phyloP scores from a whole-genome alignment of 192 early-diverging fungal species.

The Hyaloraphidium curvatum region DNA sequence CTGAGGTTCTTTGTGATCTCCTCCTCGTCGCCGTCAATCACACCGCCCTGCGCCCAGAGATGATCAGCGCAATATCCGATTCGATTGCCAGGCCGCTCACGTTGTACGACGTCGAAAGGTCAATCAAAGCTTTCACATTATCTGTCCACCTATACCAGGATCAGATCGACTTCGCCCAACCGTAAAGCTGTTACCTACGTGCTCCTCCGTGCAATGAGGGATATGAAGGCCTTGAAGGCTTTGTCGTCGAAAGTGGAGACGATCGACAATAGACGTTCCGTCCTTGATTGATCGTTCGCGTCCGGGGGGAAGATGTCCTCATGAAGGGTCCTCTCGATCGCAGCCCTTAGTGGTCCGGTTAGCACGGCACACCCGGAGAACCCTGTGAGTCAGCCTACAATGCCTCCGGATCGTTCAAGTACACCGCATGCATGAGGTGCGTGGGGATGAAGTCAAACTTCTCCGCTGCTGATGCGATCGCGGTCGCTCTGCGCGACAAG shows the following conservation, averaged over 20 bases:
- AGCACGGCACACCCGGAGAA: too few relatives aligned
- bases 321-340: slow-evolving; percentile 38
- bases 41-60: slow-evolving; percentile 19
- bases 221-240: not conserved
- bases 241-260: not conserved
- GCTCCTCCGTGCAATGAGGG: not conserved
- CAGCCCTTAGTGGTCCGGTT: slow-evolving; percentile 18
- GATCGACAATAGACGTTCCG: not conserved
- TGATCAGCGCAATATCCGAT: too few relatives aligned
- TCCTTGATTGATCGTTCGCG: slow-evolving; percentile 17
- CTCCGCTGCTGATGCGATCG: slow-evolving; percentile 16
- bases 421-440: slow-evolving; percentile 60
- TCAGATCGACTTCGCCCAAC: not conserved
- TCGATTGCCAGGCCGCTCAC: too few relatives aligned
- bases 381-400: slow-evolving; percentile 33
- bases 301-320: slow-evolving; percentile 43
- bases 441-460: slow-evolving; percentile 73
- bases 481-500: not conserved
- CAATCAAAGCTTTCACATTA: not conserved
- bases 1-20: slow-evolving; percentile 26
- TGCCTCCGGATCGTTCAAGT: slow-evolving; percentile 63
- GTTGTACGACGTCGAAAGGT: not conserved
- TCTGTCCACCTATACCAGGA: not conserved
- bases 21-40: slow-evolving; percentile 17
- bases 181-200: not conserved